These are phyloP conservation scores for Gossypium ekmanianum DNA, from an alignment of 345 rosid genomes.

Conservation along the genomic window DNA sequence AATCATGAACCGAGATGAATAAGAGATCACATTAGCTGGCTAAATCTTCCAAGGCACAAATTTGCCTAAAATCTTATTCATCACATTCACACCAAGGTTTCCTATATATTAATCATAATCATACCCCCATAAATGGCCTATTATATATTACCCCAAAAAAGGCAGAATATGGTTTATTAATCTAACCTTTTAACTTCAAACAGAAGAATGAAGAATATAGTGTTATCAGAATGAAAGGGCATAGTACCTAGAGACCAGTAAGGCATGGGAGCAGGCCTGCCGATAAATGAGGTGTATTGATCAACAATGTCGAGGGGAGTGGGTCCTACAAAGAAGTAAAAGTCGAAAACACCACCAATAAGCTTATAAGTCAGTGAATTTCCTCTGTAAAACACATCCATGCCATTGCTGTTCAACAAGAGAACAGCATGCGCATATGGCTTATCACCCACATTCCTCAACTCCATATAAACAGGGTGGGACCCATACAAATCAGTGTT, in stretches of 20 bases:
- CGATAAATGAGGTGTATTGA: slow-evolving; percentile 77
- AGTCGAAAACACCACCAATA: slow-evolving; percentile 90
- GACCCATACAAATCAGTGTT: slow-evolving; percentile 89
- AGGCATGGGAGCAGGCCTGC: slow-evolving; percentile 99
- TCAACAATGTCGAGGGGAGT: slow-evolving; percentile 73
- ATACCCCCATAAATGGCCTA: no score
- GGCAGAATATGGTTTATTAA: no score
- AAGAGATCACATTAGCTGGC: background rate
- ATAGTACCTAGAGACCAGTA: slow-evolving; percentile 80
- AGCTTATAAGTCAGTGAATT: slow-evolving; percentile 81
- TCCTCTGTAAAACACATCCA: slow-evolving; percentile 90
- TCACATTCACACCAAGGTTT: no score
- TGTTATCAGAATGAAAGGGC: no score
- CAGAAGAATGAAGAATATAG: slow-evolving; percentile 7
- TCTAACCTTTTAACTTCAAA: background rate
- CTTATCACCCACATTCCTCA: slow-evolving; percentile 67
- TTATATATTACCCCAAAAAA: no score
- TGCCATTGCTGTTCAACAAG: slow-evolving; percentile 87
- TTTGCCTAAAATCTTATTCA: no score
- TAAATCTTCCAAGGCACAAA: background rate
- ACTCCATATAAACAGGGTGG: slow-evolving; percentile 96
- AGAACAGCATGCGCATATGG: slow-evolving; percentile 73
- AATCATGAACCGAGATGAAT: background rate
- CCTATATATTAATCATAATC: no score
- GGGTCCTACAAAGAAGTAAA: slow-evolving; percentile 84